These are phyloP conservation scores for Mycena indigotica DNA, from an alignment of 768 basidiomycete genomes.

Conservation along the genomic window DNA sequence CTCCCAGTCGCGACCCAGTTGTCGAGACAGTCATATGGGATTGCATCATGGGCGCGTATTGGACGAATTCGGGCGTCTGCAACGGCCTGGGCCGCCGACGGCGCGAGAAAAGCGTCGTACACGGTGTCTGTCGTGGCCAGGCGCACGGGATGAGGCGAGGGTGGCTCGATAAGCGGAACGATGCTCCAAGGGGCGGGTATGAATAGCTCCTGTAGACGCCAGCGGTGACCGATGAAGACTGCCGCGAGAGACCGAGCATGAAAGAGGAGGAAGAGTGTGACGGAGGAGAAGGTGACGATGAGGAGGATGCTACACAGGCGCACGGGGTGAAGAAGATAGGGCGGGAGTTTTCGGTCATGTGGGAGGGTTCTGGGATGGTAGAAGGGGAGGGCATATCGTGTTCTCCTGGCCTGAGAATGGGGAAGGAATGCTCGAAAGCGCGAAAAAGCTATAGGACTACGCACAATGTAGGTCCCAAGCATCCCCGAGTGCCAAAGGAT, in stretches of 20 bases:
- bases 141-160: neutral
- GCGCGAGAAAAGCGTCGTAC: slow-evolving; percentile 17
- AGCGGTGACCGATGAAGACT: neutral
- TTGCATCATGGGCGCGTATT: slow-evolving; percentile 11
- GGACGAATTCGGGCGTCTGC: slow-evolving; percentile 14
- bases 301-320: slow-evolving; percentile 12
- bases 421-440: neutral
- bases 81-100: slow-evolving; percentile 4
- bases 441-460: neutral
- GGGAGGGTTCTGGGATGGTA: neutral
- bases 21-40: slow-evolving; percentile 20
- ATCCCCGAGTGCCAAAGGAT: neutral
- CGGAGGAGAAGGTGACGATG: slow-evolving; percentile 14
- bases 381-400: neutral
- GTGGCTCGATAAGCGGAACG: neutral
- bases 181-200: neutral
- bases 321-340: neutral
- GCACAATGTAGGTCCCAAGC: neutral
- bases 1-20: slow-evolving; percentile 17
- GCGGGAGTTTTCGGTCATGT: neutral
- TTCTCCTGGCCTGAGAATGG: neutral
- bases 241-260: slow-evolving; percentile 9
- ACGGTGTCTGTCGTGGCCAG: neutral
- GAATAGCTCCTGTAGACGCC: neutral
- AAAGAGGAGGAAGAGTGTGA: slow-evolving; percentile 6